A percentile compares a stretch with the other conserved stretches of the same genome.
These are phyloP conservation scores for Debaryomyces subglobosus DNA, from an alignment of 1,139 yeast genomes.

Conservation along the genomic window DNA sequence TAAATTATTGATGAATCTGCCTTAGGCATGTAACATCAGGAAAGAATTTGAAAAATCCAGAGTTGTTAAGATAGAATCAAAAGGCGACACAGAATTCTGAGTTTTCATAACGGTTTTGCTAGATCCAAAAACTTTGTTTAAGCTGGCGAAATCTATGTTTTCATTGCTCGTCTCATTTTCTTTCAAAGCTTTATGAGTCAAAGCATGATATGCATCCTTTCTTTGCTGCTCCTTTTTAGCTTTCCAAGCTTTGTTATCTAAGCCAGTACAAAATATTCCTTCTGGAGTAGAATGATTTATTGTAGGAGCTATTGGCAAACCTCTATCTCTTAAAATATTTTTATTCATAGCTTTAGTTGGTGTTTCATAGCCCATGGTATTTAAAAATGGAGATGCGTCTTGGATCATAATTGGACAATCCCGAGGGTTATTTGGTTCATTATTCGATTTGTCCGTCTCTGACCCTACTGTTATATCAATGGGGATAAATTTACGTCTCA, in stretches of 20 bases:
- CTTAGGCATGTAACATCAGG: slow-evolving; percentile 8
- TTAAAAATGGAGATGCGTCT: not conserved
- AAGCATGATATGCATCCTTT: slow-evolving; percentile 2
- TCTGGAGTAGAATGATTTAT: not conserved
- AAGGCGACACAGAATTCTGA: not conserved
- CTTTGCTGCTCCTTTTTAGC: not conserved
- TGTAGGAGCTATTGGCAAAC: not conserved
- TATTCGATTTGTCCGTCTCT: not conserved
- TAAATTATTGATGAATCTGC: not conserved
- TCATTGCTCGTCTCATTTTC: not conserved
- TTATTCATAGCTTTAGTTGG: not conserved
- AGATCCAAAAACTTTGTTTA: not conserved
- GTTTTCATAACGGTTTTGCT: not conserved
- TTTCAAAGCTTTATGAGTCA: not conserved
- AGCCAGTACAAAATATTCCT: not conserved
- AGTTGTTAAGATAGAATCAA: slow-evolving; percentile 19
- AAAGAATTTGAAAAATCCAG: slow-evolving; percentile 22
- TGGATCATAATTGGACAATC: not conserved
- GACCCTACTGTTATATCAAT: slow-evolving; percentile 17
- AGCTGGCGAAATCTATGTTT: not conserved
- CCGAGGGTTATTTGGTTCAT: not conserved
- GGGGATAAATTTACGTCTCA: slow-evolving; percentile 24
- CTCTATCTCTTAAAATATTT: not conserved
- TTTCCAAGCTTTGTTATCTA: not conserved
- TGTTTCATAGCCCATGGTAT: not conserved